Evolutionary conservation across 768 basidiomycete genomes (phyloP).

Genomic region (Tricholoma bakamatsutake): DNA sequence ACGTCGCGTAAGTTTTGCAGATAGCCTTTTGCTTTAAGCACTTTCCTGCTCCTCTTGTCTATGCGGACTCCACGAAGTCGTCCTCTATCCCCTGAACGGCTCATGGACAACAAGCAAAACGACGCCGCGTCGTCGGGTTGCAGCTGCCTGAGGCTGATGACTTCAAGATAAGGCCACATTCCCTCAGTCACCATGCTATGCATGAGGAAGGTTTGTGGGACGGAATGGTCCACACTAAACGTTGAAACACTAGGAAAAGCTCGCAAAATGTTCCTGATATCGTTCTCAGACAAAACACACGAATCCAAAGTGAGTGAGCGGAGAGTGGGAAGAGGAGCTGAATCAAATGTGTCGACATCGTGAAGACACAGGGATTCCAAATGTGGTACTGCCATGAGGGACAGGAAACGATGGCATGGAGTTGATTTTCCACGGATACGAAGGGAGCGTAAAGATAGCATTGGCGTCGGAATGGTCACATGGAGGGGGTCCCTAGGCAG

Average conservation of each 20-base stretch:
- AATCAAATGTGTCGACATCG: slow-evolving; percentile 29
- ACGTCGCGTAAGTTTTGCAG: slow-evolving; percentile 24
- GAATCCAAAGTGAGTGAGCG: slow-evolving; percentile 27
- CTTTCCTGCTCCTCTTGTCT: slow-evolving; percentile 31
- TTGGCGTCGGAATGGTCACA: slow-evolving; percentile 21
- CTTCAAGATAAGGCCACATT: slow-evolving; percentile 31
- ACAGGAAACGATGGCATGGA: slow-evolving; percentile 27
- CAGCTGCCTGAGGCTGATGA: slow-evolving; percentile 28
- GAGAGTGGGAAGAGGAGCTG: slow-evolving; percentile 25
- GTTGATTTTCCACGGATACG: slow-evolving; percentile 34
- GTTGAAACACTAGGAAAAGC: slow-evolving; percentile 30
- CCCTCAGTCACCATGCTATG: neutral
- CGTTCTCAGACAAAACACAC: slow-evolving; percentile 27
- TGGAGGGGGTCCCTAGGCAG: slow-evolving; percentile 27
- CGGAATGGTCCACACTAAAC: slow-evolving; percentile 29
- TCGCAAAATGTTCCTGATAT: slow-evolving; percentile 25
- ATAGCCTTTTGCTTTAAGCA: slow-evolving; percentile 24
- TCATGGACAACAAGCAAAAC: slow-evolving; percentile 26
- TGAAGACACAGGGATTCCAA: slow-evolving; percentile 32
- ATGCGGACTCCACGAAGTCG: slow-evolving; percentile 23
- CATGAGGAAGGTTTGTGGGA: slow-evolving; percentile 25
- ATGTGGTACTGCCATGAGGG: slow-evolving; percentile 29
- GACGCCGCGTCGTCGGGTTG: slow-evolving; percentile 22
- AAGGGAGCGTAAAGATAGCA: slow-evolving; percentile 32
- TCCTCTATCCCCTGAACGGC: slow-evolving; percentile 14